phyloP scores from a whole-genome alignment of 257 asterid genomes.

The Capsicum baccatum region DNA sequence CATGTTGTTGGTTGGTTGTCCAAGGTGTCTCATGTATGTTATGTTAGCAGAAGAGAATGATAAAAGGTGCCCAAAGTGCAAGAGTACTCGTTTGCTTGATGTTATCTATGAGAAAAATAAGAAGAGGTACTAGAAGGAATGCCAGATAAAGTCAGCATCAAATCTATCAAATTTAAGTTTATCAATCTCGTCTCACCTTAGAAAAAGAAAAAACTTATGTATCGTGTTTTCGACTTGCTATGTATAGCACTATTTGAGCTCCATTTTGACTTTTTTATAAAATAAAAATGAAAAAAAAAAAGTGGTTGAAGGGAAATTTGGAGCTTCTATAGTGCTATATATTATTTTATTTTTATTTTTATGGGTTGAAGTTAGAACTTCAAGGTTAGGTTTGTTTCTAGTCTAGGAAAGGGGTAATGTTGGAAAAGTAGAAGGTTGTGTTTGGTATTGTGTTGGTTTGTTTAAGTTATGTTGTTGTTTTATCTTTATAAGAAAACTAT shows the following conservation, averaged over 20 bases:
- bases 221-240: background rate
- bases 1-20: conserved; percentile 61
- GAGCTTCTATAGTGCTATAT: conserved; percentile 71
- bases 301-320: conserved; percentile 45
- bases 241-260: conserved; percentile 60
- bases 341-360: background rate
- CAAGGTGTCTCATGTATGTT: conserved; percentile 86
- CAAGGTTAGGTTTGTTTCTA: conserved; percentile 5
- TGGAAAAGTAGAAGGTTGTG: conserved; percentile 12
- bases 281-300: background rate
- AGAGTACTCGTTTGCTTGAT: conserved; percentile 81
- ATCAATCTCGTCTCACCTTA: background rate
- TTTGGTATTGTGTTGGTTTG: conserved; percentile 17
- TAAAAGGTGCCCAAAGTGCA: conserved; percentile 89
- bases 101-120: conserved; percentile 42
- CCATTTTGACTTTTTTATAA: conserved; percentile 45
- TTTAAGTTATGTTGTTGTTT: conserved; percentile 29
- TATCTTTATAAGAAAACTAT: conserved; percentile 31
- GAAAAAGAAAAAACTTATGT: background rate
- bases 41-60: conserved; percentile 76
- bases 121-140: background rate
- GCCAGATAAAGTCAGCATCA: background rate
- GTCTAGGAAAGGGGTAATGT: conserved; percentile 16
- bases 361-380: background rate
- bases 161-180: background rate